Conservation (phyloP, 768 basidiomycete species). For the Tulasnella sp. region DNA sequence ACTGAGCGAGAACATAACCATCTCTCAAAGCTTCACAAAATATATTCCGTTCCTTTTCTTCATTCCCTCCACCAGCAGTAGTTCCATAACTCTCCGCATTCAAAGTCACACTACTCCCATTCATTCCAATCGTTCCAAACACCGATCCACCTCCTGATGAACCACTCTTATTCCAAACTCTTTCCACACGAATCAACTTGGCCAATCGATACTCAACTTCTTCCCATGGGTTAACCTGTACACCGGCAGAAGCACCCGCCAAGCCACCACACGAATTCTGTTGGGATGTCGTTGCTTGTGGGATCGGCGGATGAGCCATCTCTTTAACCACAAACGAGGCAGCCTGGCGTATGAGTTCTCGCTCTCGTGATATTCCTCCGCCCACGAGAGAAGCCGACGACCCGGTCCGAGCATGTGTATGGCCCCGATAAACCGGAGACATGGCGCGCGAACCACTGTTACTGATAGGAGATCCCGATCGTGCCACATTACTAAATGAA, state of each 20-base stretch:
- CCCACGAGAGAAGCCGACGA: neutral
- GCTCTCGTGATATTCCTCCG: slow-evolving; percentile 39
- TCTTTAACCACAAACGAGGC: slow-evolving; percentile 53
- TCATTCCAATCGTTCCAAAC: slow-evolving; percentile 23
- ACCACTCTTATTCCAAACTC: slow-evolving; percentile 64
- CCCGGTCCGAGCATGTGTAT: slow-evolving; percentile 37
- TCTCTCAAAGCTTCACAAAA: slow-evolving; percentile 71
- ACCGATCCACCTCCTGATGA: slow-evolving; percentile 31
- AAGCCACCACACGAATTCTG: slow-evolving; percentile 16
- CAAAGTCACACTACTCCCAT: slow-evolving; percentile 32
- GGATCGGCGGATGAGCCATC: slow-evolving; percentile 45
- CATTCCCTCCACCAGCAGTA: slow-evolving; percentile 34
- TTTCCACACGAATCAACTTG: slow-evolving; percentile 51
- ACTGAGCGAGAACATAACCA: slow-evolving; percentile 86
- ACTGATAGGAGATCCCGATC: slow-evolving; percentile 18
- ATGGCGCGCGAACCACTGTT: slow-evolving; percentile 31
- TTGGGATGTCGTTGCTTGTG: slow-evolving; percentile 36
- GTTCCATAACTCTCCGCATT: slow-evolving; percentile 20
- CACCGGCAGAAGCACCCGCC: slow-evolving; percentile 29
- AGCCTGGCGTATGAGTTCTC: slow-evolving; percentile 56
- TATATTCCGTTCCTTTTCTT: slow-evolving; percentile 58
- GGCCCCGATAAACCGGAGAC: slow-evolving; percentile 34
- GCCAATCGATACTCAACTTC: slow-evolving; percentile 59
- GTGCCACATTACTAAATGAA: slow-evolving; percentile 1
- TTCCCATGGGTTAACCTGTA: slow-evolving; percentile 37